Evolutionary conservation across 2,329 filamentous ascomycete species (phyloP), one percentile per base, ranked within the genome.

Genomic region (Neospermospora avenae): DNA sequence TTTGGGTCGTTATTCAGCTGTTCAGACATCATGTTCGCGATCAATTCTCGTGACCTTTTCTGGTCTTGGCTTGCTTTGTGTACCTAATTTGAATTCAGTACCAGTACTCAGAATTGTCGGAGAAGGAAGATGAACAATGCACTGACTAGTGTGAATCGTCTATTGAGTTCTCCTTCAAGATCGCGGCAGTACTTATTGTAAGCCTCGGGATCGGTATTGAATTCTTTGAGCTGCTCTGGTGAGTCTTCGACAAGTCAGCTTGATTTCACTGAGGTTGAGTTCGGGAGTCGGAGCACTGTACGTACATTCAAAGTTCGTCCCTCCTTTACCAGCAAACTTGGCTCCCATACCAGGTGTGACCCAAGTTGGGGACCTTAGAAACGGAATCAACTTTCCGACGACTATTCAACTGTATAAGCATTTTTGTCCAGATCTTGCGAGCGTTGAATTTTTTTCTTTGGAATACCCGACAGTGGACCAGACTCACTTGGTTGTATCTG

Each of bases 291-390:
- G 14, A 18, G 1, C 13, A 3, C 16, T 1, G 1, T 3, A 44
- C 58, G 22, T 44, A 63, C 61, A 67, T 18, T 62, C 46, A 28
- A 65, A 67, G 35, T 67, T 67, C 3, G 63, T 63, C 24, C 64
- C 63, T 20, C 60, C 63, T 20, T 62, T 61, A 3, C 60, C 65
- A 3, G 66, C 64, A 49, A 55, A 64, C 34, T 65, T 71, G 57
- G 69, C 69, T 63, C 48, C 66, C 61, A 51, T 68, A 56, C 61
- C 69, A 59, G 62, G 57, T 0, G 65, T 65, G 8, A 85, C 69
- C 82, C 82, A 86, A 64, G 84, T 84, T 0, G 83, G 80, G 0
- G 81, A 81, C 31, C 83, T 75, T 66, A 85, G 81, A 68, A 81
- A 84, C n/a, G 84, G 72, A 0, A 79, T 80, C 20, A 85, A 69